phyloP scores from a whole-genome alignment of 495 filamentous ascomycete genomes.

The Penicillium simplicissimum region DNA sequence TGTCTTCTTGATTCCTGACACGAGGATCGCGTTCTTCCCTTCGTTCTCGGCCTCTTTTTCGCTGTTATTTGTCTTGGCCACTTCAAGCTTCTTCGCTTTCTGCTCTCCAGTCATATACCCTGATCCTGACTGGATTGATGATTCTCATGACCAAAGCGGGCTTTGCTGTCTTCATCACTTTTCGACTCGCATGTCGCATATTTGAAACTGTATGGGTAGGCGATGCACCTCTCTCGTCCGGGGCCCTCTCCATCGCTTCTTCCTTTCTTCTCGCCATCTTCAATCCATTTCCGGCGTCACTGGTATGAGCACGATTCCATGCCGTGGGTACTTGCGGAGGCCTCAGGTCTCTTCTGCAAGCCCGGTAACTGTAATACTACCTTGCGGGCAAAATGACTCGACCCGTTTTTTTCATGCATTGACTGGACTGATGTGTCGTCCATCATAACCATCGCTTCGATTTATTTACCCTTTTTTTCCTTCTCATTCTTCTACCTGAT shows the following conservation, averaged over 20 bases:
- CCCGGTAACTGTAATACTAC: slow-evolving; percentile 37
- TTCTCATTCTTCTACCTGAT: slow-evolving; percentile 19
- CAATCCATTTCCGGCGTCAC: slow-evolving; percentile 16
- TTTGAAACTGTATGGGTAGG: background rate
- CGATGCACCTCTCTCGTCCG: background rate
- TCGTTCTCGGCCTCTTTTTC: slow-evolving; percentile 8
- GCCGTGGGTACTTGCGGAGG: slow-evolving; percentile 2
- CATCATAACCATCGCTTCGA: slow-evolving; percentile 21
- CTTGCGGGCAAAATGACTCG: slow-evolving; percentile 12
- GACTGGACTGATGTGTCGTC: slow-evolving; percentile 7
- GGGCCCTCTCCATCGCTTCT: background rate
- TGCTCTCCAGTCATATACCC: slow-evolving; percentile 27
- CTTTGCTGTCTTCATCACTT: slow-evolving; percentile 46
- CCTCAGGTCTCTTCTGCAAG: slow-evolving; percentile 6
- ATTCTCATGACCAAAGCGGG: slow-evolving; percentile 50
- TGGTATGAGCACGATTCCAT: slow-evolving; percentile 13
- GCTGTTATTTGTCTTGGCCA: slow-evolving; percentile 1
- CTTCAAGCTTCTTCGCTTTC: slow-evolving; percentile 16
- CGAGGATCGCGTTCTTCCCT: slow-evolving; percentile 19
- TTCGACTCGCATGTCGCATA: slow-evolving; percentile 15
- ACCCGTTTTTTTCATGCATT: slow-evolving; percentile 13
- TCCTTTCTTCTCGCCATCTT: background rate
- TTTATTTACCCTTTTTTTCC: background rate
- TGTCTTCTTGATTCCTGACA: slow-evolving; percentile 24
- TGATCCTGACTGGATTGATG: slow-evolving; percentile 32